These are phyloP conservation scores for Aspergillus baeticus DNA, from an alignment of 495 filamentous ascomycete species.

Conservation along the genomic window DNA sequence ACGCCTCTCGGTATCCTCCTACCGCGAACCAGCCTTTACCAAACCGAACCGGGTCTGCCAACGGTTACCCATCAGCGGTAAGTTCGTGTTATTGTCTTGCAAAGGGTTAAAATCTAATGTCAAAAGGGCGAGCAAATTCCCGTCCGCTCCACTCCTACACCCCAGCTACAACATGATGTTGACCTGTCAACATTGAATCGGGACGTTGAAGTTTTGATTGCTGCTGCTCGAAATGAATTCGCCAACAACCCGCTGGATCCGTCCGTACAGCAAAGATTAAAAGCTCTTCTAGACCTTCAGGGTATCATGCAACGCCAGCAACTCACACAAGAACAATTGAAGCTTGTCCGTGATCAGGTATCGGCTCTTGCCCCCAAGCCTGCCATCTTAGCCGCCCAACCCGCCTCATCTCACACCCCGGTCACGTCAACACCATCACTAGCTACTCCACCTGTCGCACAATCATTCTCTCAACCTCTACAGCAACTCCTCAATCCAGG, in stretches of 20 bases:
- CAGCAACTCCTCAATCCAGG: conserved; percentile 47
- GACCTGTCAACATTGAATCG: conserved; percentile 71
- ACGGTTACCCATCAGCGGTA: conserved; percentile 35
- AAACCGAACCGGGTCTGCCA: conserved; percentile 37
- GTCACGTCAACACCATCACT: conserved; percentile 26
- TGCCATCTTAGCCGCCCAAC: conserved; percentile 21
- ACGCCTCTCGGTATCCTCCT: conserved; percentile 37
- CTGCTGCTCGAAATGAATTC: conserved; percentile 65
- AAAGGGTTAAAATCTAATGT: neutral
- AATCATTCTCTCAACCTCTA: conserved; percentile 37
- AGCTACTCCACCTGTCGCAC: conserved; percentile 30
- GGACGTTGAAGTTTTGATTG: conserved; percentile 77
- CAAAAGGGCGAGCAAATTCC: conserved; percentile 22
- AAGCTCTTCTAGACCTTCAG: conserved; percentile 85
- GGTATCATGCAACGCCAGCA: conserved; percentile 73
- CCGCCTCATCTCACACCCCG: conserved; percentile 23
- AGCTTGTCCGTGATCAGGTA: conserved; percentile 76
- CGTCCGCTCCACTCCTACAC: conserved; percentile 34
- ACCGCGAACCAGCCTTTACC: conserved; percentile 21
- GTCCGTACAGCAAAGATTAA: conserved; percentile 71
- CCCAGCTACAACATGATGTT: conserved; percentile 34
- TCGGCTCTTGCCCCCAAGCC: conserved; percentile 56
- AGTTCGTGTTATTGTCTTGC: conserved; percentile 12
- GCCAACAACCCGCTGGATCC: conserved; percentile 70
- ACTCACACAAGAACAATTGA: conserved; percentile 76